Evolutionary conservation across 2,329 filamentous ascomycete genomes (phyloP).

Genomic region (Coleophoma eucalyptorum): DNA sequence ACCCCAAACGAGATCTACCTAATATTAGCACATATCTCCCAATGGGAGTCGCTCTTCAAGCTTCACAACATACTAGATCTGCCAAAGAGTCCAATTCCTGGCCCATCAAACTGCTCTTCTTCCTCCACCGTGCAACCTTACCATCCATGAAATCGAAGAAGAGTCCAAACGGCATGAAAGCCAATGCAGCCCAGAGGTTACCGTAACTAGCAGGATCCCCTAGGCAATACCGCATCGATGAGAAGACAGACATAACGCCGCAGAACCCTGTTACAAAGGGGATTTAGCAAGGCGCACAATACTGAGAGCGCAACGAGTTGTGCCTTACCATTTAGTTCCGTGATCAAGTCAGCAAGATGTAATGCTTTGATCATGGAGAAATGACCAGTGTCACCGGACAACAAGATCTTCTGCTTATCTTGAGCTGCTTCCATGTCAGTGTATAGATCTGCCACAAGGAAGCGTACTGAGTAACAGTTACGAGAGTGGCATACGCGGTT

Average conservation of each 20-base stretch:
- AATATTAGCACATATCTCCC: background rate
- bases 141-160: constrained; percentile 99
- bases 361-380: constrained; percentile 67
- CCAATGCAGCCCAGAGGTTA: constrained; percentile 78
- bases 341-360: constrained; percentile 81
- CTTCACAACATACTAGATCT: constrained; percentile 66
- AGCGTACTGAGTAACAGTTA: background rate
- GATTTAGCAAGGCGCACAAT: no score
- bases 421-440: constrained; percentile 38
- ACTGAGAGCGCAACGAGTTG: background rate
- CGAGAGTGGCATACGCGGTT: constrained; percentile 34
- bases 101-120: constrained; percentile 96
- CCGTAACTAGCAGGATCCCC: constrained; percentile 60
- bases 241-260: constrained; percentile 93
- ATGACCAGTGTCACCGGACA: constrained; percentile 67
- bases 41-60: constrained; percentile 1
- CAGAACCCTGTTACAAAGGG: constrained; percentile 58
- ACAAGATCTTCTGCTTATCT: constrained; percentile 74
- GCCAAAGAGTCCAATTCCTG: constrained; percentile 95
- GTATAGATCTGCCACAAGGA: no score
- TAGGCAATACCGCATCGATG: constrained; percentile 89
- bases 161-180: constrained; percentile 84
- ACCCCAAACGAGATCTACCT: constrained; percentile 90
- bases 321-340: constrained; percentile 68
- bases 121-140: constrained; percentile 91